Conservation (phyloP, 148 eudicot genomes). For the Rhododendron griersonianum region DNA sequence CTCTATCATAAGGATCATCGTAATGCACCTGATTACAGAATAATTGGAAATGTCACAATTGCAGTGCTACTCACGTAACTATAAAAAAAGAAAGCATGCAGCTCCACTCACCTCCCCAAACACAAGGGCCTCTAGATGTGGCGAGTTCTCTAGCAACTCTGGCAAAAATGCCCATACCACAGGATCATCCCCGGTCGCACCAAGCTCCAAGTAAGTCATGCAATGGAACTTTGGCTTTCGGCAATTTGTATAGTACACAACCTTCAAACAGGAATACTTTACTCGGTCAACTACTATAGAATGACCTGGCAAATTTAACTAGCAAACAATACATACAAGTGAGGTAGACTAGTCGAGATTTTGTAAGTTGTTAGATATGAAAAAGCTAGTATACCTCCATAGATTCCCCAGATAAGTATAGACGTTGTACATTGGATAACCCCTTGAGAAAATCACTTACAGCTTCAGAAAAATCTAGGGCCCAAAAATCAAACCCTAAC, state of each 20-base stretch:
- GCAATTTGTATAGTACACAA: neutral
- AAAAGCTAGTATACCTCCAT: neutral
- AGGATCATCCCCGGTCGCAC: too few relatives aligned
- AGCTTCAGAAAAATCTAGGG: neutral
- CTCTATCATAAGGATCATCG: neutral
- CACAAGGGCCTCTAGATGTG: too few relatives aligned
- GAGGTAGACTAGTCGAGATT: neutral
- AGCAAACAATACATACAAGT: neutral
- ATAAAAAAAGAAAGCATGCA: neutral
- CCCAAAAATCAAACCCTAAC: neutral
- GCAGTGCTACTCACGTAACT: neutral
- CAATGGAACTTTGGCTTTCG: neutral
- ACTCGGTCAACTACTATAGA: neutral
- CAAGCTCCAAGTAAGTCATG: too few relatives aligned
- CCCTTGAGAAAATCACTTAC: neutral
- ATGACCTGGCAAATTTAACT: neutral
- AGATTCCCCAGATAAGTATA: neutral
- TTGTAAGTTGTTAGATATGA: too few relatives aligned
- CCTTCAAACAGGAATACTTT: neutral
- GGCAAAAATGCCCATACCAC: too few relatives aligned
- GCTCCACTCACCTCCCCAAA: neutral
- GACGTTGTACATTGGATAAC: neutral
- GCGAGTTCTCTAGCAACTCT: too few relatives aligned
- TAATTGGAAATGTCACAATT: neutral
- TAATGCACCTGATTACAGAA: neutral